Conservation (phyloP, 2,329 filamentous ascomycete species). For the Phaeosphaeria sp. region DNA sequence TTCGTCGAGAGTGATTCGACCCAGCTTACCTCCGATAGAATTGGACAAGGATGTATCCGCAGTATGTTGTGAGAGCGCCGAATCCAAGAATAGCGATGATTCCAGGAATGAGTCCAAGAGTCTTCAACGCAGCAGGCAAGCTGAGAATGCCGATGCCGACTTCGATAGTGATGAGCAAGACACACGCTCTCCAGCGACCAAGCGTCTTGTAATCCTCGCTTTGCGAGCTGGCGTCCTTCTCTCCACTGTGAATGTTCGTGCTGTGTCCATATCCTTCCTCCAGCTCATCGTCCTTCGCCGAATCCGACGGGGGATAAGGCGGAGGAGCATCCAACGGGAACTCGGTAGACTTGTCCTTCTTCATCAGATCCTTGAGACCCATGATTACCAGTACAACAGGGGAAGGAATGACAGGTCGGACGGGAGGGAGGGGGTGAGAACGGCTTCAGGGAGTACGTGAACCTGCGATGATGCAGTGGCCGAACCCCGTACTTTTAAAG, state of each 20-base stretch:
- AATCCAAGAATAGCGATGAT: conserved; percentile 41
- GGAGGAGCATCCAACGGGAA: conserved; percentile 17
- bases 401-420: neutral
- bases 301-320: conserved; percentile 25
- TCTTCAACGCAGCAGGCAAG: conserved; percentile 35
- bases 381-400: conserved; percentile 20
- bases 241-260: conserved; percentile 32
- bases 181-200: conserved; percentile 37
- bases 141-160: conserved; percentile 39
- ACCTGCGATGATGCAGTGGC: neutral
- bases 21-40: conserved; percentile 34
- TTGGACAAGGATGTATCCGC: conserved; percentile 34
- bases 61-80: conserved; percentile 33
- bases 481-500: conserved; percentile 18
- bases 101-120: conserved; percentile 37
- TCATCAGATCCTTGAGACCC: conserved; percentile 32
- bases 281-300: conserved; percentile 25
- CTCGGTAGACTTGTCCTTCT: conserved; percentile 25
- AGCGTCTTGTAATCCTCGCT: conserved; percentile 35
- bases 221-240: conserved; percentile 22
- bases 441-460: neutral
- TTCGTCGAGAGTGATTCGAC: too few species aligned
- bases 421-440: neutral
- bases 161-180: conserved; percentile 41
- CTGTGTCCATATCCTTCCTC: conserved; percentile 33